Conservation (phyloP, 768 basidiomycete genomes). For the Termitomyces sp. region DNA sequence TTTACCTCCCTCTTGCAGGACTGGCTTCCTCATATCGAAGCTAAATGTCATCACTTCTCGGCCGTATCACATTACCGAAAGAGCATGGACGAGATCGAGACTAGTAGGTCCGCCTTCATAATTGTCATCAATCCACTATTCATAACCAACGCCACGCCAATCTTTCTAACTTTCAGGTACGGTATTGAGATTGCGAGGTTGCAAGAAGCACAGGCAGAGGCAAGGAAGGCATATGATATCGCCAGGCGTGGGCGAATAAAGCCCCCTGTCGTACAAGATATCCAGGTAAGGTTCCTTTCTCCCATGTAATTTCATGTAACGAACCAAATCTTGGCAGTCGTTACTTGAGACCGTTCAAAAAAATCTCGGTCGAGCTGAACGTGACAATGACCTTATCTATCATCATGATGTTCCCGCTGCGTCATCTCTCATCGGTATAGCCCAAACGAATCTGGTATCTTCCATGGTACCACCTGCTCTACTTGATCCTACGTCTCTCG, state of each 20-base stretch:
- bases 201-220: constrained; percentile 54
- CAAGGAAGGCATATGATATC: constrained; percentile 64
- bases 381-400: constrained; percentile 96
- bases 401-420: constrained; percentile 79
- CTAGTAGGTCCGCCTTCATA: constrained; percentile 43
- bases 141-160: background rate
- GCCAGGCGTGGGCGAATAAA: constrained; percentile 61
- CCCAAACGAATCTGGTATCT: constrained; percentile 61
- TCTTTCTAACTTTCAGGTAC: constrained; percentile 47
- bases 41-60: constrained; percentile 80
- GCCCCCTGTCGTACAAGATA: constrained; percentile 65
- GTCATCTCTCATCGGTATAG: constrained; percentile 60
- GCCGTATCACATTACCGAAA: constrained; percentile 88
- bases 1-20: constrained; percentile 34
- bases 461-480: constrained; percentile 50
- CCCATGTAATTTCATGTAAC: background rate
- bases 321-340: constrained; percentile 42
- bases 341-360: constrained; percentile 66
- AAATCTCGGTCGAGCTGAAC: constrained; percentile 63
- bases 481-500: constrained; percentile 46
- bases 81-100: constrained; percentile 82
- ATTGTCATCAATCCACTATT: background rate
- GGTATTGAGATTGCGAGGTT: constrained; percentile 84
- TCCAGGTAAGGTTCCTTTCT: constrained; percentile 48
- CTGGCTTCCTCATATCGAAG: constrained; percentile 76